These are phyloP conservation scores for Echites panduratus DNA, from an alignment of 257 asterid genomes.

Conservation along the genomic window DNA sequence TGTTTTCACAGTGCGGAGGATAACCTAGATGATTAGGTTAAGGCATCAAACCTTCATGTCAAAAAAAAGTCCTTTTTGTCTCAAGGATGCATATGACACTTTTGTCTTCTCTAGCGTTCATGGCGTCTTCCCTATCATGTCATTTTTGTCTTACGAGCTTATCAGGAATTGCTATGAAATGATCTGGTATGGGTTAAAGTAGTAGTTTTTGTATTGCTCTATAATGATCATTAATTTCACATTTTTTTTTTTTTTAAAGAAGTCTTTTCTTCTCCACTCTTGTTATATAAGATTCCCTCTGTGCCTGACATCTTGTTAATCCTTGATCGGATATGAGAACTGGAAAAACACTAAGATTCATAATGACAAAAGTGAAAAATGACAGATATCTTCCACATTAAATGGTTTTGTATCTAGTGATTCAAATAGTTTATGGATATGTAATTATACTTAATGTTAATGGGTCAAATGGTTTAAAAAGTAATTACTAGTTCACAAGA, in stretches of 20 bases:
- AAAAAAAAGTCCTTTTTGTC: neutral
- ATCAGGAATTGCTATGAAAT: neutral
- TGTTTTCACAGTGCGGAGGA: neutral
- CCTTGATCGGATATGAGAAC: no score
- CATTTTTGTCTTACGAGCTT: neutral
- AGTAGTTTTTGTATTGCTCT: neutral
- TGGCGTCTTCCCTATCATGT: neutral
- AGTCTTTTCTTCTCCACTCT: neutral
- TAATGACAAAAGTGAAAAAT: no score
- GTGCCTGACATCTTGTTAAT: no score
- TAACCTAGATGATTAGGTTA: neutral
- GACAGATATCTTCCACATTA: no score
- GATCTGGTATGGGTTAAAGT: neutral
- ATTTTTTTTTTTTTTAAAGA: no score
- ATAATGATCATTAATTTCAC: neutral
- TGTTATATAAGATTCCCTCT: no score
- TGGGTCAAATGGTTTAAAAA: no score
- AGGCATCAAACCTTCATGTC: neutral
- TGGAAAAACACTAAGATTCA: no score
- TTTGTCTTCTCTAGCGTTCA: neutral
- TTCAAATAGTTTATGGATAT: no score
- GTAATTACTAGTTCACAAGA: no score
- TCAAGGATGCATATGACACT: neutral
- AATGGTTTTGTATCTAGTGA: no score
- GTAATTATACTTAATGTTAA: no score